Conservation (phyloP, 805 yeast species). For the Kluyveromyces starmeri region DNA sequence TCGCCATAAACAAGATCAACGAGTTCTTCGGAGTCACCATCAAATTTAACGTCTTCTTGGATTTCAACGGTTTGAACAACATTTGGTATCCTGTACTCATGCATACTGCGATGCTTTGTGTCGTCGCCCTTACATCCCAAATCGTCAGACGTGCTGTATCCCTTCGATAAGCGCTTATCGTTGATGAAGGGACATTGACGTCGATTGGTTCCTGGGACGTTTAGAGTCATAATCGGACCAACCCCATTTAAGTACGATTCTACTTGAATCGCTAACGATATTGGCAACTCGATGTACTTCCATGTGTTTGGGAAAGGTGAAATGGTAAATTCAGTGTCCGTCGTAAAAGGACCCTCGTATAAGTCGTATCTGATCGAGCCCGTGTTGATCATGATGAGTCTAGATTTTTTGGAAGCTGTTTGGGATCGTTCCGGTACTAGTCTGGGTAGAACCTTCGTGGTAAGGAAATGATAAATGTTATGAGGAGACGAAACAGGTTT, state of each 20-base stretch:
- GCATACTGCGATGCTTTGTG: constrained; percentile 53
- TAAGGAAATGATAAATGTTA: constrained; percentile 53
- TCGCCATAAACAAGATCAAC: constrained; percentile 75
- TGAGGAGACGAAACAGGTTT: constrained; percentile 53
- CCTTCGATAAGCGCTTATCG: constrained; percentile 38
- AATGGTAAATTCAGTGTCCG: constrained; percentile 70
- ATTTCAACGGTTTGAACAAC: constrained; percentile 46
- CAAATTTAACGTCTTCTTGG: constrained; percentile 10
- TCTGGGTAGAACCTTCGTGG: constrained; percentile 44
- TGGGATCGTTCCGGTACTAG: constrained; percentile 16
- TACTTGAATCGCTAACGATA: constrained; percentile 44
- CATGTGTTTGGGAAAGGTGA: constrained; percentile 81
- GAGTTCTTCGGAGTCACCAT: too few species aligned
- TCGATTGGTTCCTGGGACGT: background rate
- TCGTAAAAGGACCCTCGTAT: constrained; percentile 74
- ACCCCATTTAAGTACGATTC: constrained; percentile 49
- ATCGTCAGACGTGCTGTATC: constrained; percentile 80
- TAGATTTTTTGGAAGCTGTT: constrained; percentile 26
- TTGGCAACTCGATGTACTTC: constrained; percentile 57
- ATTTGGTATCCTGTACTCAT: constrained; percentile 61
- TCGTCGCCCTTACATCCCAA: constrained; percentile 85
- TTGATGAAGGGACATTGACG: constrained; percentile 19
- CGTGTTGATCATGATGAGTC: constrained; percentile 66
- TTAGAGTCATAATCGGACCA: constrained; percentile 12
- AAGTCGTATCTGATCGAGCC: constrained; percentile 86